phyloP scores from a whole-genome alignment of 768 basidiomycete species.

The Tricholomella constricta region DNA sequence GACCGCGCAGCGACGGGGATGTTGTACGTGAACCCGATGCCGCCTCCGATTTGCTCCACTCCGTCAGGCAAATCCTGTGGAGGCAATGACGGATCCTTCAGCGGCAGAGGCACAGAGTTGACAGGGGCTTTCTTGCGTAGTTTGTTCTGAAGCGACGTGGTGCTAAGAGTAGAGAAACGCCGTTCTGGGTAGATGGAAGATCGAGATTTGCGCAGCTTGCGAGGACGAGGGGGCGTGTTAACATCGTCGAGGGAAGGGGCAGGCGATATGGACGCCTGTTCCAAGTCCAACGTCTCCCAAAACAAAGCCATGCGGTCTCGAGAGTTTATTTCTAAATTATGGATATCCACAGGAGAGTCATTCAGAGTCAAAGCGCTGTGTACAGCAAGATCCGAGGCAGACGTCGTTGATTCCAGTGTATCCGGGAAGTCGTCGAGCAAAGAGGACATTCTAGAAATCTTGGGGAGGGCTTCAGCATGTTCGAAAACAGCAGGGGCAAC shows the following conservation, averaged over 20 bases:
- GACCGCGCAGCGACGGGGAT: conserved; percentile 30
- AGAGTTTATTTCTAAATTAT: conserved; percentile 17
- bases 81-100: conserved; percentile 16
- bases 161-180: conserved; percentile 33
- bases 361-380: conserved; percentile 13
- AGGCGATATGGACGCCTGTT: conserved; percentile 25
- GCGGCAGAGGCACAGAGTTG: conserved; percentile 29
- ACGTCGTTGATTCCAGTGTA: conserved; percentile 1
- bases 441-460: conserved; percentile 13
- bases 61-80: conserved; percentile 43
- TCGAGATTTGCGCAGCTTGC: conserved; percentile 40
- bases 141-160: conserved; percentile 39
- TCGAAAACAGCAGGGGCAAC: neutral
- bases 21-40: conserved; percentile 53
- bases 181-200: conserved; percentile 32
- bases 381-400: conserved; percentile 10
- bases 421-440: conserved; percentile 14
- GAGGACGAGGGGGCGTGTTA: conserved; percentile 27
- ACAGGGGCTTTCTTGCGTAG: conserved; percentile 37
- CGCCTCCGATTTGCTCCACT: conserved; percentile 48
- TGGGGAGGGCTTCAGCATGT: conserved; percentile 7
- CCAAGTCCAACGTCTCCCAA: conserved; percentile 50
- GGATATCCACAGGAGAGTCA: conserved; percentile 18
- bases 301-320: conserved; percentile 35
- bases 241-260: conserved; percentile 20